Conservation (phyloP, 495 filamentous ascomycete genomes). For the Aspergillus sclerotiicarbonarius region DNA sequence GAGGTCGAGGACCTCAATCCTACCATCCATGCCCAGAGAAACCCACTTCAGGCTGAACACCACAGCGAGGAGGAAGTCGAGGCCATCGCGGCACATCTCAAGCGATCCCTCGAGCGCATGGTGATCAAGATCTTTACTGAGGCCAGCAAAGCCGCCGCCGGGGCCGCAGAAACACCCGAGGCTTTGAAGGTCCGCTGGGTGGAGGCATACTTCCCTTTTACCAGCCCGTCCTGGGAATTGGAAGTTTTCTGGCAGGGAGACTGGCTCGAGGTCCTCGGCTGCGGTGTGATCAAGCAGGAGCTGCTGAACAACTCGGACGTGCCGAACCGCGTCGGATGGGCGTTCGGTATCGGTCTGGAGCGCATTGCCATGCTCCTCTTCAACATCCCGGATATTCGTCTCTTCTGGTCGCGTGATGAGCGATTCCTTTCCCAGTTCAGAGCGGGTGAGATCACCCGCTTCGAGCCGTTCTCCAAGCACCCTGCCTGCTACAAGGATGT, state of each 20-base stretch:
- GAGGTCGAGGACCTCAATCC: conserved; percentile 83
- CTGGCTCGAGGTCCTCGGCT: conserved; percentile 94
- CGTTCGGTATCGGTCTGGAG: conserved; percentile 91
- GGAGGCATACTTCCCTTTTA: conserved; percentile 95
- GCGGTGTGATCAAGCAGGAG: conserved; percentile 83
- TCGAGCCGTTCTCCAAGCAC: conserved; percentile 83
- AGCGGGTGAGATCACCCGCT: conserved; percentile 63
- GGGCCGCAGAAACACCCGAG: conserved; percentile 49
- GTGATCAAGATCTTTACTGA: conserved; percentile 85
- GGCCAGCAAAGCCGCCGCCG: conserved; percentile 64
- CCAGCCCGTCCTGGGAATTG: conserved; percentile 89
- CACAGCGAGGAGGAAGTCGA: conserved; percentile 76
- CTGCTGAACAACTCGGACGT: conserved; percentile 74
- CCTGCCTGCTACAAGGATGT: conserved; percentile 88
- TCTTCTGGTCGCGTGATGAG: conserved; percentile 88
- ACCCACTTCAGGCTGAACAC: conserved; percentile 72
- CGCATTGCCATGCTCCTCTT: conserved; percentile 96
- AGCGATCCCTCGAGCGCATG: conserved; percentile 82
- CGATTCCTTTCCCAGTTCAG: conserved; percentile 84
- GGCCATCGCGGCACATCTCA: conserved; percentile 81
- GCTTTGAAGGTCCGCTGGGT: conserved; percentile 89
- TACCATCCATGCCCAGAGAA: conserved; percentile 71
- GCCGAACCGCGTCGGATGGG: conserved; percentile 81
- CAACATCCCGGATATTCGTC: conserved; percentile 91
- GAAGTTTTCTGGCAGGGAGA: conserved; percentile 93